A percentile compares a stretch with the other conserved stretches of the same genome.
Evolutionary conservation across 495 filamentous ascomycete genomes (phyloP).

Genomic region (Neurospora sp.): DNA sequence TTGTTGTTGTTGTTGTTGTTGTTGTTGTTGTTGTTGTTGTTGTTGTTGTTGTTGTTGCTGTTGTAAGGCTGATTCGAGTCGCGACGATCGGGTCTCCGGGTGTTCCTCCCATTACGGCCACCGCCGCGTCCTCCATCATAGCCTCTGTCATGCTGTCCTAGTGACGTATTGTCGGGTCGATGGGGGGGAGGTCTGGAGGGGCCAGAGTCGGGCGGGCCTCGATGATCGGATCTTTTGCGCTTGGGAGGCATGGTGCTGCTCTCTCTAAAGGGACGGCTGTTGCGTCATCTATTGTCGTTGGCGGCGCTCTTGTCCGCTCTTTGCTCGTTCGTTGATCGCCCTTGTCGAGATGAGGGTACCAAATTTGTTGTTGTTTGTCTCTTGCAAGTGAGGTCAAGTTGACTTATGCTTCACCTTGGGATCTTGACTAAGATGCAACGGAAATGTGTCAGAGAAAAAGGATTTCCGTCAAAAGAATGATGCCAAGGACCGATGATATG

Average conservation of each 20-base stretch:
- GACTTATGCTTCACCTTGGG: neutral
- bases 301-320: neutral
- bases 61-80: slow-evolving; percentile 28
- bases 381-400: neutral
- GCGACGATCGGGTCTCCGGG: slow-evolving; percentile 32
- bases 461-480: neutral
- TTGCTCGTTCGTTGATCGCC: neutral
- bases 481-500: neutral
- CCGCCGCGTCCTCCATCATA: slow-evolving; percentile 29
- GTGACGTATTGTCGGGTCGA: slow-evolving; percentile 35
- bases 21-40: neutral
- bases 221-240: slow-evolving; percentile 41
- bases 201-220: slow-evolving; percentile 30
- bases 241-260: slow-evolving; percentile 38
- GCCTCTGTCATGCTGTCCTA: slow-evolving; percentile 42
- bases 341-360: neutral
- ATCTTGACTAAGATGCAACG: neutral
- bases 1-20: neutral
- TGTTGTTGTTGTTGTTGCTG: neutral
- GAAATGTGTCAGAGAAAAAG: neutral
- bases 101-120: slow-evolving; percentile 28
- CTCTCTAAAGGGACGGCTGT: slow-evolving; percentile 1
- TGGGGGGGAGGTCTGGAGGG: slow-evolving; percentile 41
- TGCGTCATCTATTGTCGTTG: slow-evolving; percentile 16
- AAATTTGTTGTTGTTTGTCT: neutral